Base-by-base conservation (phyloP, 2,329 filamentous ascomycete genomes). In the Dactylellina drechsleri region DNA sequence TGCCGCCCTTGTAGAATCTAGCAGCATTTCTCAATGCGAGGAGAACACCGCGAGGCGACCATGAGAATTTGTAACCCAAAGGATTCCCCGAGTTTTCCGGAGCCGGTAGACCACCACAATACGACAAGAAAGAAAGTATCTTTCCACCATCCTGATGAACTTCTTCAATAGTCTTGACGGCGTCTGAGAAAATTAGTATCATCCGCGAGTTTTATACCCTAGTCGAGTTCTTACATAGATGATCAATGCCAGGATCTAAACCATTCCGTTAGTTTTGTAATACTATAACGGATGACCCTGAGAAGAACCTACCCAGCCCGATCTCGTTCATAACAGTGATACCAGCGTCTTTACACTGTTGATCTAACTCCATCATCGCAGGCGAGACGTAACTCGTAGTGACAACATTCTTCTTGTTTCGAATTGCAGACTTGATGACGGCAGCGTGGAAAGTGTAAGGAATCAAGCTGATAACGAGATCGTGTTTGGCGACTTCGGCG, bases 291-390 rank as follows among this genome's bases (percentile, higher is more conserved):
- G 43, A 47, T 36, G 6, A 36, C 31, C 6, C 6, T 10, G 5
- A 36, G 31, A 36, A 8, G 6, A 36, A 36, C 6, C 2, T 36
- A 82, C 91, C 89, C 50, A 85, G 82, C 76, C 92, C 92, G 81
- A 96, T 96, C 87, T 98, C 94, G 84, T 98, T 97, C 91, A 97
- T 93, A 81, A 97, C 93, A 10, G 92, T 96, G 81, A 97, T 97
- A 76, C 93, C 93, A 16, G 94, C 94, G 77, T 90, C 91, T 86
- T 97, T 96, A 87, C 89, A 79, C 90, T 85, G 23, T 43, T 72
- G 28, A 80, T 97, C 91, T 59, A 98, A 88, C 85, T 93, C 94
- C 84, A 90, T 83, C 93, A 97, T 97, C 78, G 92, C 92, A 2
- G 92, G 92, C 3, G 92, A 96, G 78, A 97, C 91, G 81, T 98